These are phyloP conservation scores for Mariannaea sp. DNA, from an alignment of 2,329 filamentous ascomycete species.

Conservation along the genomic window DNA sequence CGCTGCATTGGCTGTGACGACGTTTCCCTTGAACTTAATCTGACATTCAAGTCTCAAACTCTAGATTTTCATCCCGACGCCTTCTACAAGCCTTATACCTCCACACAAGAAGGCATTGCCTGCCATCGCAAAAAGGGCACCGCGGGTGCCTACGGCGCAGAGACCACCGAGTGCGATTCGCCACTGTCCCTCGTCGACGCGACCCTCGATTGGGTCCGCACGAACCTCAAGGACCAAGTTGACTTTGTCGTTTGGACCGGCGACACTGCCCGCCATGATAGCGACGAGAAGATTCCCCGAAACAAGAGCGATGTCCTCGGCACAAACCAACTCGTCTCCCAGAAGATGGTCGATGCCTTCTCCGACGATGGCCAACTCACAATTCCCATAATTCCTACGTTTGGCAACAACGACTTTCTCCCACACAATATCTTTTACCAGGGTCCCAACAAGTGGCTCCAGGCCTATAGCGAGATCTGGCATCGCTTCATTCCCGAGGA, in stretches of 20 bases:
- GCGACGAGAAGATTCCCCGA: conserved; percentile 79
- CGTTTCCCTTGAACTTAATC: conserved; percentile 24
- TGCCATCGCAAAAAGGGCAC: conserved; percentile 81
- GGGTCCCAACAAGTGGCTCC: conserved; percentile 87
- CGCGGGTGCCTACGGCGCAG: conserved; percentile 82
- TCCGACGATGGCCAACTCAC: conserved; percentile 61
- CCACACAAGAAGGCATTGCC: conserved; percentile 67
- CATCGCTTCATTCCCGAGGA: conserved; percentile 85
- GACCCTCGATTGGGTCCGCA: conserved; percentile 86
- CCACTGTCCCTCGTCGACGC: conserved; percentile 81
- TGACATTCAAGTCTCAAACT: conserved; percentile 3
- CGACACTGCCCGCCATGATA: conserved; percentile 88
- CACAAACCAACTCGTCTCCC: conserved; percentile 75
- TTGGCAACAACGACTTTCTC: conserved; percentile 97
- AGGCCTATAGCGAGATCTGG: conserved; percentile 80
- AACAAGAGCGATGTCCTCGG: conserved; percentile 74
- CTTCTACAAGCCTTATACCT: conserved; percentile 80
- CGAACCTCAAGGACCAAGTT: conserved; percentile 75
- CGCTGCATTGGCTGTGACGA: conserved; percentile 15
- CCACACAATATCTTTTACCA: conserved; percentile 91
- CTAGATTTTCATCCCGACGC: conserved; percentile 90
- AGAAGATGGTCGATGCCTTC: conserved; percentile 79
- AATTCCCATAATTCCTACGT: conserved; percentile 84
- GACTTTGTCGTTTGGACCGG: conserved; percentile 95
- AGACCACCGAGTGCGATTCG: conserved; percentile 87